Evolutionary conservation across 345 rosid species (phyloP).

Genomic region (Citrus hindsii): DNA sequence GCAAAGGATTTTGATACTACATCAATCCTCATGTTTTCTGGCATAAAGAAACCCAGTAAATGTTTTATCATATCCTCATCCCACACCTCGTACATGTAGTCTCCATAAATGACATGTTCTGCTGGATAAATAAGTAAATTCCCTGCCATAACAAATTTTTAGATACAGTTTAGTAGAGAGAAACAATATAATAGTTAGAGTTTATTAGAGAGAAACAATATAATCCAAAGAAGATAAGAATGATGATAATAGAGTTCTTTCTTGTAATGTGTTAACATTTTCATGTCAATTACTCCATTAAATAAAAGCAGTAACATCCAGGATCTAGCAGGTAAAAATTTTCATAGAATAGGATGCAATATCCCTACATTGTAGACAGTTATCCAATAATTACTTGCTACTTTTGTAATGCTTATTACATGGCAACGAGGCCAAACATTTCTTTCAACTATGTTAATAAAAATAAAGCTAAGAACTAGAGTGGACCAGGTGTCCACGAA

Average conservation of each 20-base stretch:
- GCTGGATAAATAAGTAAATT: slow-evolving; percentile 77
- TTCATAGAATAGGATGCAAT: background rate
- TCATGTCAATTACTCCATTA: background rate
- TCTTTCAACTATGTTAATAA: background rate
- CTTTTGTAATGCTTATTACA: background rate
- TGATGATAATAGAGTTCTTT: background rate
- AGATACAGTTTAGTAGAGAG: slow-evolving; percentile 10
- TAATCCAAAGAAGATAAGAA: background rate
- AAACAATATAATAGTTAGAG: background rate
- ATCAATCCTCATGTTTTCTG: slow-evolving; percentile 93
- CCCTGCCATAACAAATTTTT: slow-evolving; percentile 48
- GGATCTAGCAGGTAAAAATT: background rate
- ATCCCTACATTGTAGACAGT: background rate
- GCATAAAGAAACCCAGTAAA: slow-evolving; percentile 65
- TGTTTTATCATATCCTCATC: slow-evolving; percentile 67
- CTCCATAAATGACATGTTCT: slow-evolving; percentile 88
- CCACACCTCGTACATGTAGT: slow-evolving; percentile 74
- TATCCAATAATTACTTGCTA: background rate
- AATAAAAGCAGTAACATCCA: background rate
- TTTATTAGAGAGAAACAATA: slow-evolving; percentile 9
- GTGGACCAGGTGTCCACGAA: background rate
- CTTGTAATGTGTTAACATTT: background rate
- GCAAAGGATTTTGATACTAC: slow-evolving; percentile 68
- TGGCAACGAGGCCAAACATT: background rate
- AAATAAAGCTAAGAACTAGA: background rate